Evolutionary conservation across 2,329 filamentous ascomycete genomes (phyloP).

Genomic region (Corynespora cassiicola): DNA sequence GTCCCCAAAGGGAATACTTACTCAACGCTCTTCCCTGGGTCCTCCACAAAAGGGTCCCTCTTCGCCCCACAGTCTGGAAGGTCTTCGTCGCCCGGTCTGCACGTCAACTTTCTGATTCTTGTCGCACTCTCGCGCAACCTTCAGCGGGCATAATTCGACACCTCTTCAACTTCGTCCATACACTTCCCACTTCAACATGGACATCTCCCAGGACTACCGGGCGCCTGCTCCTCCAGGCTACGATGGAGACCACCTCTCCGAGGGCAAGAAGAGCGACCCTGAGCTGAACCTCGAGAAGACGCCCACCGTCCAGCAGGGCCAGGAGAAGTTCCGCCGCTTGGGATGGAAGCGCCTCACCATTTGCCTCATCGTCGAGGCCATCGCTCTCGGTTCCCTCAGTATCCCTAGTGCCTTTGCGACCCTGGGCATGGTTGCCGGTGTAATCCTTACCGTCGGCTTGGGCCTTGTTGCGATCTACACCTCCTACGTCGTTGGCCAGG

Average conservation of each 20-base stretch:
- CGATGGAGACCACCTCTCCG: conserved; percentile 28
- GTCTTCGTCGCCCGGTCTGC: conserved; percentile 10
- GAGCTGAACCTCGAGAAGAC: conserved; percentile 40
- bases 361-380: conserved; percentile 58
- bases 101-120: conserved; percentile 1
- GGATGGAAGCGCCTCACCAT: conserved; percentile 60
- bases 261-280: conserved; percentile 41
- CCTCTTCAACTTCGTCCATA: conserved; percentile 9
- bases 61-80: conserved; percentile 28
- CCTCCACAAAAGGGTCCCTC: background rate
- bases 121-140: too few relatives aligned
- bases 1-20: conserved; percentile 1
- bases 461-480: conserved; percentile 68
- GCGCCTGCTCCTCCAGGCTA: conserved; percentile 28
- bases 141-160: conserved; percentile 2
- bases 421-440: conserved; percentile 54
- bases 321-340: conserved; percentile 49
- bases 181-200: conserved; percentile 1
- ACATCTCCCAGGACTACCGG: conserved; percentile 8
- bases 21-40: conserved; percentile 5
- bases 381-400: conserved; percentile 55
- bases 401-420: conserved; percentile 54
- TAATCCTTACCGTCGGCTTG: conserved; percentile 54
- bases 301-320: conserved; percentile 41
- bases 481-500: conserved; percentile 66